Percentiles rank a stretch among this genome's conserved stretches.
These are phyloP conservation scores for Celoporthe dispersa DNA, from an alignment of 2,329 filamentous ascomycete species.

Conservation along the genomic window DNA sequence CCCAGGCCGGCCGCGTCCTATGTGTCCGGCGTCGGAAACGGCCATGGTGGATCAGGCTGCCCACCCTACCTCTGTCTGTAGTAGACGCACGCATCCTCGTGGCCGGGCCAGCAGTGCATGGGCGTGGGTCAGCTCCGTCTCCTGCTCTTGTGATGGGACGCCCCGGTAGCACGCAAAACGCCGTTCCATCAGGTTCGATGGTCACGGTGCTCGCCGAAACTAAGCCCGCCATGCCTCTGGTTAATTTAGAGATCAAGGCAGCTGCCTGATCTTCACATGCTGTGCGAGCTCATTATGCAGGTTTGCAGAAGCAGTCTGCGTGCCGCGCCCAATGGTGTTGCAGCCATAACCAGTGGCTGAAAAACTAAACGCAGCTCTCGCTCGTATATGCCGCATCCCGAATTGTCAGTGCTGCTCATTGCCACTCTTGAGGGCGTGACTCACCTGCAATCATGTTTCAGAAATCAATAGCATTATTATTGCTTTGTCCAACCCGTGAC, in stretches of 20 bases:
- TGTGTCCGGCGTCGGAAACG: too few species aligned
- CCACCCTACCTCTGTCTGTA: too few species aligned
- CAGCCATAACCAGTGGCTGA: background rate
- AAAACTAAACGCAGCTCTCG: background rate
- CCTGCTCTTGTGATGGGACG: background rate
- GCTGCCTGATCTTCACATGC: background rate
- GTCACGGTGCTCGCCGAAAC: background rate
- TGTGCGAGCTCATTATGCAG: background rate
- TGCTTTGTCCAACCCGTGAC: too few species aligned
- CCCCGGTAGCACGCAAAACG: background rate
- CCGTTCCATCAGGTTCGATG: background rate
- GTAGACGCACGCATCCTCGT: background rate
- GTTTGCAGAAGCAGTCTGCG: background rate
- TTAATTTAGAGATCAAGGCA: background rate
- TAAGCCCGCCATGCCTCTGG: background rate
- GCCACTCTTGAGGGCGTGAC: background rate
- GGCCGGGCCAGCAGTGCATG: background rate
- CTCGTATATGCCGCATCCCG: background rate
- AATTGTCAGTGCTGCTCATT: background rate
- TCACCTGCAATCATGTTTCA: background rate
- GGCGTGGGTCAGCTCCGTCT: background rate
- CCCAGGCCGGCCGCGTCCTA: too few species aligned
- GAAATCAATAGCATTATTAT: background rate
- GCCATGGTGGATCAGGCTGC: too few species aligned
- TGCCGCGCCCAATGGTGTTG: background rate